These are phyloP conservation scores for Erythrophleum fordii DNA, from an alignment of 306 rosid species.

Conservation along the genomic window DNA sequence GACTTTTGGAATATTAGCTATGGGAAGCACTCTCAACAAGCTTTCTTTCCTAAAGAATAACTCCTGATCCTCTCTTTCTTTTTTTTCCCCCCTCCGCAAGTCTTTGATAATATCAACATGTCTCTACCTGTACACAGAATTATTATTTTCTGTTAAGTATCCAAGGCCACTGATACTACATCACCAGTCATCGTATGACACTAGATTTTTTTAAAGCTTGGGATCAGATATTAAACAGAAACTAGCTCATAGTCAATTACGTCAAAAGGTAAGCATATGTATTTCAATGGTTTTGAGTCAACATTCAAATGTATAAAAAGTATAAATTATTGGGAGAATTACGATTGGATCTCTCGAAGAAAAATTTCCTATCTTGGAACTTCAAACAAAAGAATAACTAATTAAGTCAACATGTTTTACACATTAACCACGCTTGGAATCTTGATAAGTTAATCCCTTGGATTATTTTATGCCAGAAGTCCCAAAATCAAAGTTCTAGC, in stretches of 20 bases:
- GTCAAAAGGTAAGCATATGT: not conserved
- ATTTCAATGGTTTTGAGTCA: slow-evolving; percentile 9
- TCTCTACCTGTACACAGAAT: not conserved
- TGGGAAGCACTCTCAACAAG: not conserved
- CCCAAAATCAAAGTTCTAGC: not conserved
- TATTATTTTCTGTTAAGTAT: not conserved
- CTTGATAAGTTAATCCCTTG: not conserved
- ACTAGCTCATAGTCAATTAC: not conserved
- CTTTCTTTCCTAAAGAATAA: slow-evolving; percentile 6
- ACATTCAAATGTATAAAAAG: not conserved
- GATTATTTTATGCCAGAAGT: not conserved
- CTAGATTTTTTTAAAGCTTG: not conserved
- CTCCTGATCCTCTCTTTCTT: not conserved
- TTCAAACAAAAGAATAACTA: not conserved
- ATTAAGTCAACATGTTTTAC: not conserved
- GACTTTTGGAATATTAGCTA: not conserved
- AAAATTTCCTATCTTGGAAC: not conserved
- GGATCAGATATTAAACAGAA: not conserved
- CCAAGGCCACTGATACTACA: not conserved
- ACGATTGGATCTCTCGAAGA: not conserved
- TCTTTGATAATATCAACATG: not conserved
- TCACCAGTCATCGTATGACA: no score
- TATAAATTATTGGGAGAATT: not conserved
- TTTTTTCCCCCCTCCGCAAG: not conserved
- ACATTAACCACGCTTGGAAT: not conserved